These are phyloP conservation scores for Cynara cardunculus DNA, from an alignment of 129 eudicot species.

Conservation along the genomic window DNA sequence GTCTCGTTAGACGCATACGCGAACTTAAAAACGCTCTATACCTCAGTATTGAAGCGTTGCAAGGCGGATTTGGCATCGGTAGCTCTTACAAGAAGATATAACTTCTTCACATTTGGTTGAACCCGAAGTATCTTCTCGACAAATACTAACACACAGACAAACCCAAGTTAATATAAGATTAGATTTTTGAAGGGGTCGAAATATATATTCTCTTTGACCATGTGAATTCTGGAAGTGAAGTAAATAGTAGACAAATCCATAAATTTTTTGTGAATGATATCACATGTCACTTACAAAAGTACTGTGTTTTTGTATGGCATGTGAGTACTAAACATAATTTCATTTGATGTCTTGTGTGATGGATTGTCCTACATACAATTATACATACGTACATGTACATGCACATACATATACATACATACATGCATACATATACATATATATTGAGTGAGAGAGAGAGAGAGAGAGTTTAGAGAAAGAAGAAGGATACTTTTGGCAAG, in stretches of 20 bases:
- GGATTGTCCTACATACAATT: not conserved
- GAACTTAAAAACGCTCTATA: no score
- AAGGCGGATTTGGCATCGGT: conserved; percentile 61
- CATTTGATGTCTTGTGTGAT: not conserved
- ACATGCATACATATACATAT: not conserved
- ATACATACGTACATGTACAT: not conserved
- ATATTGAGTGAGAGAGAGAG: not conserved
- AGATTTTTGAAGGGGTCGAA: not conserved
- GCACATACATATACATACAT: not conserved
- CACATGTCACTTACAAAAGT: not conserved
- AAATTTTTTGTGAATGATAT: not conserved
- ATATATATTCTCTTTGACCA: not conserved
- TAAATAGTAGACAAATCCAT: not conserved
- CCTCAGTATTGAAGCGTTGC: conserved; percentile 76
- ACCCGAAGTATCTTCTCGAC: conserved; percentile 88
- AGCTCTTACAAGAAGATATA: conserved; percentile 84
- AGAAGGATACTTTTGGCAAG: conserved; percentile 44
- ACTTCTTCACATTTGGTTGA: conserved; percentile 84
- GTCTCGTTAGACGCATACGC: conserved; percentile 13
- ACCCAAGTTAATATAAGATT: not conserved
- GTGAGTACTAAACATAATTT: not conserved
- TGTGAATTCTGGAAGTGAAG: not conserved
- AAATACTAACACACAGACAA: conserved; percentile 42
- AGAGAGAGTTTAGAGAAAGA: not conserved
- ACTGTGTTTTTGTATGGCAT: not conserved